Evolutionary conservation across 352 stramenopile species (phyloP).

Genomic region (Phytophthora litchii): DNA sequence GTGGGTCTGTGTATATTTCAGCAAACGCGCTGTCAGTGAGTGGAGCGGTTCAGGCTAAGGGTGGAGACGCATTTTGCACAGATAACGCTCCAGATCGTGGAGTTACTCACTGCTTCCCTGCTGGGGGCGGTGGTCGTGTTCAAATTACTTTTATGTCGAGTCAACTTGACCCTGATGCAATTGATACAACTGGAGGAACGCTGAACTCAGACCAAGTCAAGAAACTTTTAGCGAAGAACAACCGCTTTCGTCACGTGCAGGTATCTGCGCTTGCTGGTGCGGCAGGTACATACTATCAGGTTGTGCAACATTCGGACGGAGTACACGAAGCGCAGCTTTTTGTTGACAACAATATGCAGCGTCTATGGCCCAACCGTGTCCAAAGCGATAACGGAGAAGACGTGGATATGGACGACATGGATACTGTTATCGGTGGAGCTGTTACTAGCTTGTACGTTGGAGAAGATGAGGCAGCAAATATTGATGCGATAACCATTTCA

Average conservation of each 20-base stretch:
- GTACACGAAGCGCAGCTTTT: conserved; percentile 51
- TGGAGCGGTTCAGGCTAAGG: conserved; percentile 50
- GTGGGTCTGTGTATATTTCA: conserved; percentile 58
- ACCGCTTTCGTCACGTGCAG: conserved; percentile 45
- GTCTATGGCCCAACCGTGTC: conserved; percentile 36
- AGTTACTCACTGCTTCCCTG: conserved; percentile 54
- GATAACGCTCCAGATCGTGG: conserved; percentile 28
- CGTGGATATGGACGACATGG: conserved; percentile 31
- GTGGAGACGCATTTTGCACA: conserved; percentile 57
- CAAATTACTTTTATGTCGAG: conserved; percentile 76
- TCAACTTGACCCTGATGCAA: conserved; percentile 53
- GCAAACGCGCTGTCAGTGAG: conserved; percentile 55
- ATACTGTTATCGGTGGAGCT: conserved; percentile 46
- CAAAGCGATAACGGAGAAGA: conserved; percentile 25
- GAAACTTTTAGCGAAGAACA: conserved; percentile 31
- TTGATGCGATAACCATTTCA: conserved; percentile 48
- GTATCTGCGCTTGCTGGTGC: conserved; percentile 54
- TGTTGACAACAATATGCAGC: conserved; percentile 47
- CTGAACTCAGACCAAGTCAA: conserved; percentile 27
- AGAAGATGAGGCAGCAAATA: conserved; percentile 20
- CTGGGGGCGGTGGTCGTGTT: conserved; percentile 66
- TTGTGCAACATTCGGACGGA: conserved; percentile 57
- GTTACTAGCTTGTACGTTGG: conserved; percentile 53
- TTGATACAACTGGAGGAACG: conserved; percentile 61
- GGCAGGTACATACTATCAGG: conserved; percentile 67